These are phyloP conservation scores for Elsinoe batatas DNA, from an alignment of 2,329 filamentous ascomycete genomes.

Conservation along the genomic window DNA sequence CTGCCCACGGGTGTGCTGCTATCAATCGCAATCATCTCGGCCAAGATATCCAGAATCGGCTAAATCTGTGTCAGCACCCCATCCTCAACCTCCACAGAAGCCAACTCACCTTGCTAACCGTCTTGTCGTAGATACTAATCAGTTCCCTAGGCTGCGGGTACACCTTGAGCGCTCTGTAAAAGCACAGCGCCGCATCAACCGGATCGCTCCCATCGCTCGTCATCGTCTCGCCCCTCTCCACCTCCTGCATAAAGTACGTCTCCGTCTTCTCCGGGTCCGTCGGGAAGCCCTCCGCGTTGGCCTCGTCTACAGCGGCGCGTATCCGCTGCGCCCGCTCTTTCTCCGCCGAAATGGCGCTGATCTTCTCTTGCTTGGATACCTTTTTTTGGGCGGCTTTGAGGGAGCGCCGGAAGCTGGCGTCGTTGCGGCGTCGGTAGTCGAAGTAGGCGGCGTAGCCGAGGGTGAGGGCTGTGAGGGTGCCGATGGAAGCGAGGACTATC, in stretches of 20 bases:
- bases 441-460: constrained; percentile 59
- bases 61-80: constrained; percentile 29
- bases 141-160: constrained; percentile 89
- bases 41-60: constrained; percentile 89
- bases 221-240: constrained; percentile 76
- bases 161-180: constrained; percentile 98
- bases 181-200: constrained; percentile 81
- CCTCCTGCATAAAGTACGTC: constrained; percentile 92
- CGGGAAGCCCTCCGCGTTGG: constrained; percentile 87
- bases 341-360: constrained; percentile 56
- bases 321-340: constrained; percentile 63
- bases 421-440: constrained; percentile 54
- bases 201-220: constrained; percentile 64
- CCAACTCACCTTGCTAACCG: constrained; percentile 71
- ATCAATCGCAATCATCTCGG: constrained; percentile 96
- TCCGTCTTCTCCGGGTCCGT: constrained; percentile 85
- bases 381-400: constrained; percentile 66
- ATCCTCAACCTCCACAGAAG: not conserved
- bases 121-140: constrained; percentile 97
- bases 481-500: constrained; percentile 48
- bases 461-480: constrained; percentile 48
- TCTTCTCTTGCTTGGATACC: constrained; percentile 61
- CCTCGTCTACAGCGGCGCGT: constrained; percentile 64
- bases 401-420: constrained; percentile 52
- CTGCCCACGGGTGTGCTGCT: constrained; percentile 41